Evolutionary conservation across 2,329 filamentous ascomycete genomes (phyloP).

Genomic region (Sporothrix inflata): DNA sequence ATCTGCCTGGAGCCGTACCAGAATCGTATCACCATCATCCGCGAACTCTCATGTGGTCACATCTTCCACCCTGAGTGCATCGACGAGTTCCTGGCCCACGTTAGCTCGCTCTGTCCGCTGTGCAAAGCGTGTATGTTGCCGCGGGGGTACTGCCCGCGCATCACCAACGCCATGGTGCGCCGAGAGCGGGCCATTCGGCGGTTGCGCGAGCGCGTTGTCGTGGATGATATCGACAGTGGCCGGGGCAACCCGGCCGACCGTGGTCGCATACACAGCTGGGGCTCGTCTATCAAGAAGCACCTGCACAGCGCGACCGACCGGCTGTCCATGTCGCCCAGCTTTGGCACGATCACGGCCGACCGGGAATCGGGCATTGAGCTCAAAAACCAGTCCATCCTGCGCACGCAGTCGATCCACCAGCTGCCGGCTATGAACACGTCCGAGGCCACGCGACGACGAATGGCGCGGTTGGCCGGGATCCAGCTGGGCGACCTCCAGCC

Average conservation of each 20-base stretch:
- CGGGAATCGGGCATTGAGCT: conserved; percentile 33
- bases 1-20: conserved; percentile 87
- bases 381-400: conserved; percentile 24
- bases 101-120: conserved; percentile 85
- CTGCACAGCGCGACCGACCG: conserved; percentile 31
- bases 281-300: conserved; percentile 33
- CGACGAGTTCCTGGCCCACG: conserved; percentile 76
- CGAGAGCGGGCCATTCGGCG: conserved; percentile 72
- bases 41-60: conserved; percentile 85
- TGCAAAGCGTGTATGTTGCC: conserved; percentile 87
- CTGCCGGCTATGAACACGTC: background rate
- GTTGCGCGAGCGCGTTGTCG: conserved; percentile 57
- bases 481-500: conserved; percentile 32
- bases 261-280: conserved; percentile 33
- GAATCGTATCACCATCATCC: conserved; percentile 69
- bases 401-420: conserved; percentile 9
- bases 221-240: conserved; percentile 45
- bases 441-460: conserved; percentile 36
- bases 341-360: conserved; percentile 10
- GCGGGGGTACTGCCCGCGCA: conserved; percentile 63
- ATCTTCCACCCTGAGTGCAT: conserved; percentile 94
- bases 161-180: conserved; percentile 86
- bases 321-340: conserved; percentile 14
- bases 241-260: background rate
- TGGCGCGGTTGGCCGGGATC: conserved; percentile 40